phyloP scores from a whole-genome alignment of 192 early-diverging fungal genomes.

The Coemansia sp. region DNA sequence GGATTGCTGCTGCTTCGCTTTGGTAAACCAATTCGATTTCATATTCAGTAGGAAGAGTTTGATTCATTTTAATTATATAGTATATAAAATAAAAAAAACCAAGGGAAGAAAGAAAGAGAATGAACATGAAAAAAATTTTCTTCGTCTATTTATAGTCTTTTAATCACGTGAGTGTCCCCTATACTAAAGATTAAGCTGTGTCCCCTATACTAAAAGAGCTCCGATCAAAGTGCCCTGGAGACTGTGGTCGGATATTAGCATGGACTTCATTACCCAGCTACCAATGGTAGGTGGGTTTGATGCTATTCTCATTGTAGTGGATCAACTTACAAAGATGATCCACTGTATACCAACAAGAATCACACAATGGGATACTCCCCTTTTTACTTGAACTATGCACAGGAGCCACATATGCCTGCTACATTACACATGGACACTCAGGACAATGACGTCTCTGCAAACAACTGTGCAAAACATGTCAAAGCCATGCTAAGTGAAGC shows the following conservation, averaged over 20 bases:
- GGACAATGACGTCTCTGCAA: background rate
- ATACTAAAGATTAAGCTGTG: too few species aligned
- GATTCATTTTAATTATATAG: too few species aligned
- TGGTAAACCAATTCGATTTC: too few species aligned
- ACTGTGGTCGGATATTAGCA: conserved; percentile 10
- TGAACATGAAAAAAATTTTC: too few species aligned
- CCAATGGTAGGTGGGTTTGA: conserved; percentile 5
- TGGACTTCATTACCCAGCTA: conserved; percentile 18
- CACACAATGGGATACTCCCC: background rate
- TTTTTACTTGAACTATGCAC: conserved; percentile 16
- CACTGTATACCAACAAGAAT: conserved; percentile 11
- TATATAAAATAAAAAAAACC: too few species aligned
- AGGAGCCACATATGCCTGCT: background rate
- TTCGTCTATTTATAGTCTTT: too few species aligned
- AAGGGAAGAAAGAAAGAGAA: too few species aligned
- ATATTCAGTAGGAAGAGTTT: too few species aligned
- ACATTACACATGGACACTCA: background rate
- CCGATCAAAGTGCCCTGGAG: background rate
- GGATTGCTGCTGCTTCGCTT: too few species aligned
- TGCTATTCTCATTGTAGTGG: conserved; percentile 10
- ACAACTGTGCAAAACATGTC: background rate
- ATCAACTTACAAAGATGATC: conserved; percentile 3
- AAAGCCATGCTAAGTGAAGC: background rate
- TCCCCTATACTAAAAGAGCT: too few species aligned
- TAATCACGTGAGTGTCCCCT: too few species aligned